These are phyloP conservation scores for Babjeviella inositovora DNA, from an alignment of 805 yeast genomes.

Conservation along the genomic window DNA sequence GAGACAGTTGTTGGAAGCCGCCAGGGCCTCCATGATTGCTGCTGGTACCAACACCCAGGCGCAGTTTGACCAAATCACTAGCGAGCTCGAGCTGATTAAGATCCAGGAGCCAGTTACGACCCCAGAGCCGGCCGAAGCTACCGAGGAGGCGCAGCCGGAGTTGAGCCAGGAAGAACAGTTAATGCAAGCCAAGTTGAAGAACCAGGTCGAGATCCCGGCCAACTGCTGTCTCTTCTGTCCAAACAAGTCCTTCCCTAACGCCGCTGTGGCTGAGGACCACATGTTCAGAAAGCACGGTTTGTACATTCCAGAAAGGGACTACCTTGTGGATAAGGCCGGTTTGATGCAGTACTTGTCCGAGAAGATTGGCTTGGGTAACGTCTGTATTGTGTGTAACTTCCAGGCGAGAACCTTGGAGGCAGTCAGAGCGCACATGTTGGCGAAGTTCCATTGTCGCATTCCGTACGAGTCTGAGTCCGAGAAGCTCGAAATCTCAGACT, in stretches of 20 bases:
- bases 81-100: slow-evolving; percentile 3
- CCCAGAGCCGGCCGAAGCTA: slow-evolving; percentile 3
- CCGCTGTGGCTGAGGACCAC: slow-evolving; percentile 40
- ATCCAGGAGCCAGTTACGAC: slow-evolving; percentile 7
- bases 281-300: slow-evolving; percentile 74
- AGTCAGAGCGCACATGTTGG: slow-evolving; percentile 74
- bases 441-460: slow-evolving; percentile 76
- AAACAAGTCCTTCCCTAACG: slow-evolving; percentile 13
- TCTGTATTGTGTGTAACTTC: slow-evolving; percentile 70
- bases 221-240: slow-evolving; percentile 36
- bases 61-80: slow-evolving; percentile 2
- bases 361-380: slow-evolving; percentile 67
- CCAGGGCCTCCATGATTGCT: slow-evolving; percentile 20
- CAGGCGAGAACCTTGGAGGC: slow-evolving; percentile 78
- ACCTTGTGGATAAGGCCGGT: slow-evolving; percentile 53
- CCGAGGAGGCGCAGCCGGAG: slow-evolving; percentile 1
- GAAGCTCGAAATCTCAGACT: slow-evolving; percentile 57
- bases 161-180: slow-evolving; percentile 18
- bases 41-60: too few relatives aligned
- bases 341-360: slow-evolving; percentile 64
- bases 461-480: slow-evolving; percentile 81
- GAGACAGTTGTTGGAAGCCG: slow-evolving; percentile 26
- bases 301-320: slow-evolving; percentile 71
- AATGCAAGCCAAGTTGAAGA: slow-evolving; percentile 24
- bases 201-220: slow-evolving; percentile 27